Conservation (phyloP, 306 rosid species). For the Malus sylvestris region DNA sequence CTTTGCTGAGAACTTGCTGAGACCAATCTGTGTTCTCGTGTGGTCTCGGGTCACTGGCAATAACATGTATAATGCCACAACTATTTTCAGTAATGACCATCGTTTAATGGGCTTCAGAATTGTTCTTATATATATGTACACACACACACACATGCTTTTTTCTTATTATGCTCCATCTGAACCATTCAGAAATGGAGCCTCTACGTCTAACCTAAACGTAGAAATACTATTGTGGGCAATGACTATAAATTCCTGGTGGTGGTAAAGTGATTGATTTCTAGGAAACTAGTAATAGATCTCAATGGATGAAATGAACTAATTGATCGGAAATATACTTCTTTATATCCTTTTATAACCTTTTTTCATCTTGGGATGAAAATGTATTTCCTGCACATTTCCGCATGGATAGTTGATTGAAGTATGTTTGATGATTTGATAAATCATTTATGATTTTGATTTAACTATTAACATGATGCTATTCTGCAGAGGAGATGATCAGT, state of each 20-base stretch:
- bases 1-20: neutral
- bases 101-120: too few species aligned
- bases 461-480: slow-evolving; percentile 4
- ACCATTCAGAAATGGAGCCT: too few species aligned
- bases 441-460: neutral
- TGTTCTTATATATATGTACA: too few species aligned
- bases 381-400: neutral
- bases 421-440: neutral
- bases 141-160: too few species aligned
- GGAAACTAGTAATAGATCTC: neutral
- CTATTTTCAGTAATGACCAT: too few species aligned
- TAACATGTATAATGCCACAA: too few species aligned
- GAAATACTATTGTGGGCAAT: too few species aligned
- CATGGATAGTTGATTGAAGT: neutral
- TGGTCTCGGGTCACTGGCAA: too few species aligned
- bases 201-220: too few species aligned
- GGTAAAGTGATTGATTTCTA: neutral
- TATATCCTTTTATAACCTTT: neutral
- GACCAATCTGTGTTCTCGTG: neutral
- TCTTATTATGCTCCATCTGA: too few species aligned
- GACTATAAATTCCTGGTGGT: too few species aligned
- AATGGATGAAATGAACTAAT: too few species aligned
- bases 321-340: neutral
- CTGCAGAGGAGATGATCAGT: slow-evolving; percentile 64
- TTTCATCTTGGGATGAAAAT: neutral